Evolutionary conservation across 2,329 filamentous ascomycete species (phyloP), one percentile per base, ranked within the genome.

Genomic region (Mariannaea sp.): DNA sequence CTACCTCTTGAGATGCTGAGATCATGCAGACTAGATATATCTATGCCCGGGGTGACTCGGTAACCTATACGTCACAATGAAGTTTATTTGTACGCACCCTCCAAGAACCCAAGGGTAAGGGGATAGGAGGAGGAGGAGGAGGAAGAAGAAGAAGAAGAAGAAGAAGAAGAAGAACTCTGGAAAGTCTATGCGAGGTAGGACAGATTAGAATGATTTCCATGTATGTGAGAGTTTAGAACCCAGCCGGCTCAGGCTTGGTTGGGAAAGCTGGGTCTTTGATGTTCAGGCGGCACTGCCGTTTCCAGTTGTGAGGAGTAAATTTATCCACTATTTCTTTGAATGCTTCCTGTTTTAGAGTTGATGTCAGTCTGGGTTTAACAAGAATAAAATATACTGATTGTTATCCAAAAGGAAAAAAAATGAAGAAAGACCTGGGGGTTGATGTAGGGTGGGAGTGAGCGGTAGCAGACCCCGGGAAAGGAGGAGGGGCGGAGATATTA

Each of bases 251-350:
- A 0, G 77, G 75, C 57, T 77, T 75, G 14, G 59, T 50, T 1
- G 81, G 80, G 52, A 82, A 76, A 2, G 73, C 71, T 0, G 80
- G 72, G 7, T 66, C 70, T 19, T 71, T 69, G 14, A 74, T 59
- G 55, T 80, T 79, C 39, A 68, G 60, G n/a, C 72, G 73, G 61
- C 82, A 85, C 56, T 83, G 73, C 17, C 74, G 67, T 59, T 75
- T 81, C 93, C 92, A 97, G 70, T 92, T 82, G 53, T 77, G 76
- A 0, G 94, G 94, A 1, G 90, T 94, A 68, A 89, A 95, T 66
- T 90, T 91, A 73, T 97, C 93, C 2, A 94, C 91, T 49, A 97
- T 90, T 45, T 84, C 78, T 73, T 97, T 97, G 79, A 99, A 99
- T 0, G 93, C 91, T 51, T 88, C 84, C 86, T 90, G 56, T 13